Evolutionary conservation across 805 yeast genomes (phyloP).

Genomic region (Yarrowia sp.): DNA sequence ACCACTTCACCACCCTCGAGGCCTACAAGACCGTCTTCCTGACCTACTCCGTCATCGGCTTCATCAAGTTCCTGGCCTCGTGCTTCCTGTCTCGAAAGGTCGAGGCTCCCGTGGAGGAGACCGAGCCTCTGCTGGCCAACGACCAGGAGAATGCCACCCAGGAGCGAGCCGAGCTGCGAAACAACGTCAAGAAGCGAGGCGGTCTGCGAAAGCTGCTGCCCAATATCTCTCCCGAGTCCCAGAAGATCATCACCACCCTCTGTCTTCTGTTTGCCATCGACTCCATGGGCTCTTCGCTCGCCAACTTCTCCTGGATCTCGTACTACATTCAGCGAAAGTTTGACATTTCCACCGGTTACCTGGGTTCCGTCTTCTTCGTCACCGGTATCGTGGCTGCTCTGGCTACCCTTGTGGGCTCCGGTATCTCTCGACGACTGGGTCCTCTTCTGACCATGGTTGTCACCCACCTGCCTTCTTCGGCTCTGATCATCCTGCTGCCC

Average conservation of each 20-base stretch:
- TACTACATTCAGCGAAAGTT: conserved; percentile 72
- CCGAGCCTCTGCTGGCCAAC: conserved; percentile 40
- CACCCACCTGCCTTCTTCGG: conserved; percentile 79
- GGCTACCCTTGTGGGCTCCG: conserved; percentile 57
- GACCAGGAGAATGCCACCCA: conserved; percentile 25
- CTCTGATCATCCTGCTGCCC: conserved; percentile 64
- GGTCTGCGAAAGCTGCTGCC: conserved; percentile 41
- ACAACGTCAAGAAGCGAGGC: conserved; percentile 20
- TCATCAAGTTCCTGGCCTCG: conserved; percentile 55
- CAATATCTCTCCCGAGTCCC: conserved; percentile 45
- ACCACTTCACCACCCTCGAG: conserved; percentile 37
- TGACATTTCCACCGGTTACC: conserved; percentile 58
- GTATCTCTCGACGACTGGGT: conserved; percentile 65
- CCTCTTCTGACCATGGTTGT: conserved; percentile 76
- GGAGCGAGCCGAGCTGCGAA: conserved; percentile 16
- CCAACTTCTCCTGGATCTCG: conserved; percentile 83
- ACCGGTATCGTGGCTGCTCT: conserved; percentile 68
- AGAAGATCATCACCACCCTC: conserved; percentile 45
- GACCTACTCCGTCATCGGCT: conserved; percentile 61
- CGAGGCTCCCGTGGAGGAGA: conserved; percentile 40
- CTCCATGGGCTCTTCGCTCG: conserved; percentile 82
- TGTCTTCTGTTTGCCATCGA: conserved; percentile 69
- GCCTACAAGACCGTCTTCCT: conserved; percentile 64
- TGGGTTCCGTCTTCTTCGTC: conserved; percentile 73
- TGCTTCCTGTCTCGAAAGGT: conserved; percentile 53